Conservation (phyloP, 2,329 filamentous ascomycete species). For the Macroventuria anomochaeta region DNA sequence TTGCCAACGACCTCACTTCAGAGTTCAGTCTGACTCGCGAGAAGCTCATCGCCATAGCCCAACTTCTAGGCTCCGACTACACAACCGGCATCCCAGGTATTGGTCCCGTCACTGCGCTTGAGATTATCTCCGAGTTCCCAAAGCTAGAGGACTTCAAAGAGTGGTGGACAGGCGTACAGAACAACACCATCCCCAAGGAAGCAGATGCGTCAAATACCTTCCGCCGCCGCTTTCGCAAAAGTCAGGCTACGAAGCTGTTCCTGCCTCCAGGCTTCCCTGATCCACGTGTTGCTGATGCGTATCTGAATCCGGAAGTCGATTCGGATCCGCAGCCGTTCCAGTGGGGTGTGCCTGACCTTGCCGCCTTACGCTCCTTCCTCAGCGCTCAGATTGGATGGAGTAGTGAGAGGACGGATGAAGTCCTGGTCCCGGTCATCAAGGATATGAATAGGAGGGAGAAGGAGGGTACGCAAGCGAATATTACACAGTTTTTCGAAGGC, state of each 20-base stretch:
- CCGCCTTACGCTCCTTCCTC: slow-evolving; percentile 80
- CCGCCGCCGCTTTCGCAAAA: slow-evolving; percentile 82
- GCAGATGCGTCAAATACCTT: slow-evolving; percentile 67
- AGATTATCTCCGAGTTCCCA: slow-evolving; percentile 90
- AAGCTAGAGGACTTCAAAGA: slow-evolving; percentile 77
- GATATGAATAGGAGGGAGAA: slow-evolving; percentile 90
- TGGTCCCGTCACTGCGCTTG: slow-evolving; percentile 91
- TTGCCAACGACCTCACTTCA: slow-evolving; percentile 80
- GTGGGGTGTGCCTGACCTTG: slow-evolving; percentile 94
- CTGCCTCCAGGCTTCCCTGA: slow-evolving; percentile 82
- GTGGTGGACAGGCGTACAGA: slow-evolving; percentile 86
- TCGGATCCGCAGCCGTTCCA: slow-evolving; percentile 78
- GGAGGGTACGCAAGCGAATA: slow-evolving; percentile 94
- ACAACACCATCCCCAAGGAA: slow-evolving; percentile 65
- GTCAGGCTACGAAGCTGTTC: slow-evolving; percentile 83
- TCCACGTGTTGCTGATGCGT: slow-evolving; percentile 78
- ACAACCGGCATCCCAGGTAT: slow-evolving; percentile 90
- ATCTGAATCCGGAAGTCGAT: slow-evolving; percentile 87
- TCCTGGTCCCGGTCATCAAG: slow-evolving; percentile 90
- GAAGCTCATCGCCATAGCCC: slow-evolving; percentile 87
- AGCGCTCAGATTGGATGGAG: slow-evolving; percentile 94
- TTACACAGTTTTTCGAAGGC: slow-evolving; percentile 89
- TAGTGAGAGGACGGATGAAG: slow-evolving; percentile 90
- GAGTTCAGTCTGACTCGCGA: slow-evolving; percentile 87
- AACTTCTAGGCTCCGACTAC: slow-evolving; percentile 92